Conservation (phyloP, 2,329 filamentous ascomycete species). For the Didymella pomorum region DNA sequence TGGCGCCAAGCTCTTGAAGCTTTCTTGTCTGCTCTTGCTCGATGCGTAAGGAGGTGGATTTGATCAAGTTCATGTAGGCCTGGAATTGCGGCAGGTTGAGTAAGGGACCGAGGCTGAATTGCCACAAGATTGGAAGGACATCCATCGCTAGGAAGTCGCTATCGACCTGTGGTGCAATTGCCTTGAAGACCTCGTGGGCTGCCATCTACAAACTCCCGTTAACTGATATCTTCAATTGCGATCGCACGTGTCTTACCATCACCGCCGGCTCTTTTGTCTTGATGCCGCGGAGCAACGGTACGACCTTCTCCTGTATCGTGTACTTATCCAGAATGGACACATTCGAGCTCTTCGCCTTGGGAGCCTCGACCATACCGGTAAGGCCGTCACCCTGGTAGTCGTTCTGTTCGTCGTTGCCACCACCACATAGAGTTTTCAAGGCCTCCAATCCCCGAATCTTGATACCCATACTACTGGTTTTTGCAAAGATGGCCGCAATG, state of each 20-base stretch:
- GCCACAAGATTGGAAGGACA: slow-evolving; percentile 88
- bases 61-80: slow-evolving; percentile 88
- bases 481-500: slow-evolving; percentile 87
- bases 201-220: slow-evolving; percentile 66
- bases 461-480: slow-evolving; percentile 91
- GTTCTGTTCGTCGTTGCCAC: slow-evolving; percentile 56
- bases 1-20: slow-evolving; percentile 79
- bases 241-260: slow-evolving; percentile 63
- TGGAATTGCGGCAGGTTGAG: slow-evolving; percentile 87
- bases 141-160: slow-evolving; percentile 92
- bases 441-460: slow-evolving; percentile 92
- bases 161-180: slow-evolving; percentile 83
- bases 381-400: slow-evolving; percentile 70
- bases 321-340: slow-evolving; percentile 93
- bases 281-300: slow-evolving; percentile 88
- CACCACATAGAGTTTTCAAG: slow-evolving; percentile 88
- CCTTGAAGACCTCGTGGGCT: slow-evolving; percentile 80
- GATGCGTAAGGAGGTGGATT: slow-evolving; percentile 76
- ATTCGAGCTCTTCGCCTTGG: slow-evolving; percentile 68
- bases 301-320: slow-evolving; percentile 96
- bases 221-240: background rate
- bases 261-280: slow-evolving; percentile 98
- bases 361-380: slow-evolving; percentile 68
- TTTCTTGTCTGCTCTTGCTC: slow-evolving; percentile 91
- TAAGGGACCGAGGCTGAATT: slow-evolving; percentile 87